These are phyloP conservation scores for Aspergillus pseudoglaucus DNA, from an alignment of 2,329 filamentous ascomycete species.

Conservation along the genomic window DNA sequence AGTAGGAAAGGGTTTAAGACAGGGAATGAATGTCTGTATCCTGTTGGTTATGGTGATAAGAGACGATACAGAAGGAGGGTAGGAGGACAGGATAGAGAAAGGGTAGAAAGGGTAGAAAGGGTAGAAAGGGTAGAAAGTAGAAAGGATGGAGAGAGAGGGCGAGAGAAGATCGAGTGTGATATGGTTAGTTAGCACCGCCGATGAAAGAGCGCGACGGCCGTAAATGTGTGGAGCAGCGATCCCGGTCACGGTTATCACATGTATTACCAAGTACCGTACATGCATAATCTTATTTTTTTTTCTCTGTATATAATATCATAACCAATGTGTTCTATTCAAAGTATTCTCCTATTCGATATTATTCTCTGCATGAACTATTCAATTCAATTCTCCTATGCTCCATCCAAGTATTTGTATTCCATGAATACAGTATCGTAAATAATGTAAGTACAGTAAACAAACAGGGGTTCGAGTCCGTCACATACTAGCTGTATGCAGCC, in stretches of 20 bases:
- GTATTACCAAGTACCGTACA: no score
- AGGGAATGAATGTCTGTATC: background rate
- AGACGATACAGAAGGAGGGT: conserved; percentile 1
- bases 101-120: conserved; percentile 1
- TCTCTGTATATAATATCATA: no score
- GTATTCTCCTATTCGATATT: no score
- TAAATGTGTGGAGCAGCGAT: no score
- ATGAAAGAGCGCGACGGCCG: no score
- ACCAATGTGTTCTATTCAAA: no score
- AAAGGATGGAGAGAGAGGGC: conserved; percentile 1
- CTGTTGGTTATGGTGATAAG: background rate
- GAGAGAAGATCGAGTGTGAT: no score
- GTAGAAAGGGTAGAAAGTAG: background rate
- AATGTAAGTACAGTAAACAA: conserved; percentile 1
- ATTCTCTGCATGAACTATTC: background rate
- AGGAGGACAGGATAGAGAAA: conserved; percentile 6
- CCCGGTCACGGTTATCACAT: no score
- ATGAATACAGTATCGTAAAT: background rate
- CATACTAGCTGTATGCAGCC: background rate
- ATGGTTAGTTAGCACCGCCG: no score
- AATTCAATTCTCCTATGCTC: background rate
- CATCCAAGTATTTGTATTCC: background rate
- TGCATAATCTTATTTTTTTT: no score
- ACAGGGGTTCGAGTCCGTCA: conserved; percentile 12
- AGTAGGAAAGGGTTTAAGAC: background rate